Conservation (phyloP, 2,329 filamentous ascomycete genomes). For the Aspergillus novofumigatus region DNA sequence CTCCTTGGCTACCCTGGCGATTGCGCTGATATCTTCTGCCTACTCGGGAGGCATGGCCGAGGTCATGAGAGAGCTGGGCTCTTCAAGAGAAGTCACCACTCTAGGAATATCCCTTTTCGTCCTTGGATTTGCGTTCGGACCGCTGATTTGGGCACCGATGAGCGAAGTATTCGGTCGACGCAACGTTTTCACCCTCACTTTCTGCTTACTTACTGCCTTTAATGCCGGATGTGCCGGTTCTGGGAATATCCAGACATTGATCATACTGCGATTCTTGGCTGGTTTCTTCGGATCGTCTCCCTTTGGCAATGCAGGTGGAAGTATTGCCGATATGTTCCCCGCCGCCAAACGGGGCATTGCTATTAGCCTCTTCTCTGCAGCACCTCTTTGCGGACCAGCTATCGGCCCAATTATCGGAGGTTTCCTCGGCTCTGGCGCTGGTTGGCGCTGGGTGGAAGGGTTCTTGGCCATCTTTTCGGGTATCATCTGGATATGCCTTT, state of each 20-base stretch:
- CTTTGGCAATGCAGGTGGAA: conserved; percentile 57
- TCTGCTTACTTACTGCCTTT: conserved; percentile 51
- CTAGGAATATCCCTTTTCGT: conserved; percentile 43
- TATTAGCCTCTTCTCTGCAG: conserved; percentile 61
- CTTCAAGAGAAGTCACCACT: conserved; percentile 30
- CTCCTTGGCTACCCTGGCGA: conserved; percentile 35
- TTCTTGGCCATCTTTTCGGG: conserved; percentile 60
- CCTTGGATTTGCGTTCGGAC: conserved; percentile 42
- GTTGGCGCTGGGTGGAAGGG: conserved; percentile 66
- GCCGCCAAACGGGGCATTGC: conserved; percentile 52
- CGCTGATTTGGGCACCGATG: conserved; percentile 39
- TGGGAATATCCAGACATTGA: conserved; percentile 54
- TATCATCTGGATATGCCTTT: conserved; percentile 42
- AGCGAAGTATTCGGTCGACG: conserved; percentile 33
- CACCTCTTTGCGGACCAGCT: conserved; percentile 62
- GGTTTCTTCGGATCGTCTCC: conserved; percentile 58
- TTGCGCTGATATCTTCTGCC: conserved; percentile 38
- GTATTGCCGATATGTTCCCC: conserved; percentile 57
- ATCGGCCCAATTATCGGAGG: conserved; percentile 59
- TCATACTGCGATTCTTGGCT: conserved; percentile 63
- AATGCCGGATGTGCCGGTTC: conserved; percentile 57
- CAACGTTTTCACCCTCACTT: conserved; percentile 26
- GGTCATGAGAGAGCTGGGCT: conserved; percentile 29
- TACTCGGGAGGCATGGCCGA: conserved; percentile 34
- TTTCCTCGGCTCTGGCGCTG: conserved; percentile 58